A percentile compares a stretch with the other conserved stretches of the same genome.
Evolutionary conservation across 495 filamentous ascomycete genomes (phyloP).

Genomic region (Penicillium verhagenii): DNA sequence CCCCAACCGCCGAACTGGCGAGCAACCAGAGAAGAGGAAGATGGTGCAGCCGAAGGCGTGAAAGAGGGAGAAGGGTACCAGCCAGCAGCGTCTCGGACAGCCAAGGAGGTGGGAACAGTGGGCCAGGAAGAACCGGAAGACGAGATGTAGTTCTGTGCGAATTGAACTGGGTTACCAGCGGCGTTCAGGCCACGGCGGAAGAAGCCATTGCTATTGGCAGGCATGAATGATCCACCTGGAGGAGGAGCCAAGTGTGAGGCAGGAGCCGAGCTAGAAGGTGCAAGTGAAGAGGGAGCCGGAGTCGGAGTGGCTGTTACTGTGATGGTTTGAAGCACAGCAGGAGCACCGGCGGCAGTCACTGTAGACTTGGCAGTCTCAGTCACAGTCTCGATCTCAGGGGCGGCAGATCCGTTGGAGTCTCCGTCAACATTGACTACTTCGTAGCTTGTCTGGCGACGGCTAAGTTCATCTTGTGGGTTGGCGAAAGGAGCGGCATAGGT

Average conservation of each 20-base stretch:
- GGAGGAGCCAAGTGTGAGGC: constrained; percentile 11
- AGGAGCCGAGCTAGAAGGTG: constrained; percentile 16
- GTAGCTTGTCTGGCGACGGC: constrained; percentile 37
- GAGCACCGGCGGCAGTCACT: constrained; percentile 16
- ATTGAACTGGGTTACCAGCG: constrained; percentile 18
- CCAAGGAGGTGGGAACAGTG: constrained; percentile 7
- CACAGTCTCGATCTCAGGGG: constrained; percentile 31
- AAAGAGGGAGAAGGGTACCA: constrained; percentile 6
- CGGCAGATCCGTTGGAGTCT: constrained; percentile 21
- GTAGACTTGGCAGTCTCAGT: constrained; percentile 30
- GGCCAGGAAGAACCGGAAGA: constrained; percentile 8
- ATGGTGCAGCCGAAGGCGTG: background rate
- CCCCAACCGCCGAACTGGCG: constrained; percentile 2
- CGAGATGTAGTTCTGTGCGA: constrained; percentile 16
- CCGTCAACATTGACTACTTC: constrained; percentile 51
- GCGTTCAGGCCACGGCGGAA: constrained; percentile 24
- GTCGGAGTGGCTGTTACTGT: constrained; percentile 33
- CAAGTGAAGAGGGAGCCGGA: constrained; percentile 10
- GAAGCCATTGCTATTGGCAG: constrained; percentile 12
- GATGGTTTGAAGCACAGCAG: constrained; percentile 27
- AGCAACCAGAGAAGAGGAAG: constrained; percentile 8
- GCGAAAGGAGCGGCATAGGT: constrained; percentile 35
- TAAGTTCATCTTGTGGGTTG: constrained; percentile 26
- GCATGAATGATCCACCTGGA: constrained; percentile 14
- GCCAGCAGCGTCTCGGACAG: constrained; percentile 8